phyloP scores from a whole-genome alignment of 192 early-diverging fungal species.

The Mortierella claussenii region DNA sequence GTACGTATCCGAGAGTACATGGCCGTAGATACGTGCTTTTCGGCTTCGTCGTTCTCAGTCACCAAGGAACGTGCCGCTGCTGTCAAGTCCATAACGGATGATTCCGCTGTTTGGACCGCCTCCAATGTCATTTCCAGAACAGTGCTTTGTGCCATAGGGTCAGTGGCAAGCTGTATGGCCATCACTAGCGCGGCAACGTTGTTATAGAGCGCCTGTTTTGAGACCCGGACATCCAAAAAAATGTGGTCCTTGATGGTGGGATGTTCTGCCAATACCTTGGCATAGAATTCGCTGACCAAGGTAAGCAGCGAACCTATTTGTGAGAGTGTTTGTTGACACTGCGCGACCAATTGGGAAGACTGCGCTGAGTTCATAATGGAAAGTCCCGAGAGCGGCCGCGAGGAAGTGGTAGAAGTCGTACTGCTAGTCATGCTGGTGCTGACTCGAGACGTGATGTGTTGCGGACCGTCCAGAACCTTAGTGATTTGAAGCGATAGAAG shows the following conservation, averaged over 20 bases:
- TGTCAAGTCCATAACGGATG: slow-evolving; percentile 64
- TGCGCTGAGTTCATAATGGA: slow-evolving; percentile 43
- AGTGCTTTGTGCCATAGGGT: slow-evolving; percentile 63
- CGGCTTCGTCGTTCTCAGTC: slow-evolving; percentile 58
- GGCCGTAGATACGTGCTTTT: no score
- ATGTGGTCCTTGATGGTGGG: slow-evolving; percentile 50
- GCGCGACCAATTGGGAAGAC: slow-evolving; percentile 48
- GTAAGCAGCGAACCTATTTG: slow-evolving; percentile 51
- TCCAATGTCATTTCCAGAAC: slow-evolving; percentile 60
- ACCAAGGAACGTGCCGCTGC: slow-evolving; percentile 64
- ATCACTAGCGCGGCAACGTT: slow-evolving; percentile 71
- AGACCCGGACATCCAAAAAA: slow-evolving; percentile 67
- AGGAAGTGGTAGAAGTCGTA: background rate
- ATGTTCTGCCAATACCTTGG: slow-evolving; percentile 35
- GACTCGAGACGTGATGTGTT: background rate
- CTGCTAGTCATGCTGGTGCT: background rate
- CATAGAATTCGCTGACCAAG: slow-evolving; percentile 50
- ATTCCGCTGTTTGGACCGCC: slow-evolving; percentile 62
- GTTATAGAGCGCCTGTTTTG: slow-evolving; percentile 73
- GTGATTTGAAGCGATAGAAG: slow-evolving; percentile 33
- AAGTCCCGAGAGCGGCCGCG: background rate
- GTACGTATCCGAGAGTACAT: slow-evolving; percentile 32
- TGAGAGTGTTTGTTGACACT: slow-evolving; percentile 50
- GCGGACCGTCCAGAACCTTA: slow-evolving; percentile 29
- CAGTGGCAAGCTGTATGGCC: slow-evolving; percentile 62